phyloP scores from a whole-genome alignment of 164 flowering plant species.

The Saururus chinensis region DNA sequence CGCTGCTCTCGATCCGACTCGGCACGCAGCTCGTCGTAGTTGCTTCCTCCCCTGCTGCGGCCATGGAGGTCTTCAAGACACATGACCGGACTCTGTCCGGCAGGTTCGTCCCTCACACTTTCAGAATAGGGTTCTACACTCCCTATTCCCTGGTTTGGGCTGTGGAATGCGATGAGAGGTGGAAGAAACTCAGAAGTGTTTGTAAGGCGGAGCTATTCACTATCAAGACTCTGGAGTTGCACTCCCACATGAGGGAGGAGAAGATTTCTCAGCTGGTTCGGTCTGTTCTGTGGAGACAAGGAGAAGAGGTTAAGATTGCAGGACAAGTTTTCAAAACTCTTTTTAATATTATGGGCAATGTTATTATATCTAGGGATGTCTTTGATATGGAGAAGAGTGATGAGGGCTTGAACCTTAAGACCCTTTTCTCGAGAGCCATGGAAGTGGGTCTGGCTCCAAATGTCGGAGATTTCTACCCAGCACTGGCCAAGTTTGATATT shows the following conservation, averaged over 20 bases:
- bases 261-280: background rate
- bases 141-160: background rate
- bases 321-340: background rate
- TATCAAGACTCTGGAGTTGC: slow-evolving; percentile 6
- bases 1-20: slow-evolving; percentile 19
- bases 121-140: background rate
- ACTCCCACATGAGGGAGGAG: background rate
- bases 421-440: background rate
- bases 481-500: slow-evolving; percentile 5
- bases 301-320: background rate
- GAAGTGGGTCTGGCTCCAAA: slow-evolving; percentile 1
- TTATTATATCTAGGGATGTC: background rate
- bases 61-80: slow-evolving; percentile 26
- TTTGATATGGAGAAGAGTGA: slow-evolving; percentile 8
- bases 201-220: slow-evolving; percentile 23
- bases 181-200: slow-evolving; percentile 18
- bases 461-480: slow-evolving; percentile 5
- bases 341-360: background rate
- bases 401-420: slow-evolving; percentile 5
- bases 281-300: background rate
- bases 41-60: slow-evolving; percentile 18
- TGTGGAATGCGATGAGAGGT: slow-evolving; percentile 9
- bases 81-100: slow-evolving; percentile 15
- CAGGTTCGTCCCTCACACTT: slow-evolving; percentile 1
- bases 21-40: slow-evolving; percentile 23